Base-by-base conservation (phyloP, 2,329 filamentous ascomycete species). In the Phaeosphaeriaceae sp. region DNA sequence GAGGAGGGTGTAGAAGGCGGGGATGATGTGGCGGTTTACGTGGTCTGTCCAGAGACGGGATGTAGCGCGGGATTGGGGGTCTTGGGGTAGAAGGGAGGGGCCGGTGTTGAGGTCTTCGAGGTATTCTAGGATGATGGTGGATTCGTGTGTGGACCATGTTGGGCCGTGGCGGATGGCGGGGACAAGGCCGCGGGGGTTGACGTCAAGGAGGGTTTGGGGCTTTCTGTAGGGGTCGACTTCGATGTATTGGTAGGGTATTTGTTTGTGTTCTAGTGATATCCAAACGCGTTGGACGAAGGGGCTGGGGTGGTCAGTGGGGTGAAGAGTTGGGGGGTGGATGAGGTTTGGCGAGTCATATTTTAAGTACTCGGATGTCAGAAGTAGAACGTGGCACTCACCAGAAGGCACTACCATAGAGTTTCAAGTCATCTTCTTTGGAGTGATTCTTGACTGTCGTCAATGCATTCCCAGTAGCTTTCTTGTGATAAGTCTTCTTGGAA, bases 281-380 rank as follows among this genome's bases (percentile, higher is more conserved):
- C 91, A 96, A 20, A 94, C 88, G 15, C 90, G 85, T 68, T 95
- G 90, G 1, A 91, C 90, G 68, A 93, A 94, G 20, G 90, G 90
- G 66, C 88, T 89, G 2, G 9, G 11, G 17, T 15, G 28, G 52
- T 67, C 55, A 66, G 54, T 8, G 48, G 15, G 13, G 38, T 32
- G 41, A 39, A 11, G 6, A 6, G 3, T 23, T 7, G 23, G 6
- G 7, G 23, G 23, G 11, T 26, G 23, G 3, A 6, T 26, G 23
- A 26, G 23, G 23, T 7, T 26, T 8, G 23, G 23, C 7, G 11
- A 8, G 23, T 8, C 7, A 26, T 26, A 11, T 7, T 11, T 26
- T 8, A 26, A 26, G 11, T n/a, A n/a, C n/a, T 23, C 9, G 7
- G 28, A 7, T 8, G 13, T 9, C 4, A 9, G 26, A 13, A 12